Evolutionary conservation across 805 yeast genomes (phyloP), one percentile per base, ranked within the genome.

Genomic region (Limtongozyma cylindracea): DNA sequence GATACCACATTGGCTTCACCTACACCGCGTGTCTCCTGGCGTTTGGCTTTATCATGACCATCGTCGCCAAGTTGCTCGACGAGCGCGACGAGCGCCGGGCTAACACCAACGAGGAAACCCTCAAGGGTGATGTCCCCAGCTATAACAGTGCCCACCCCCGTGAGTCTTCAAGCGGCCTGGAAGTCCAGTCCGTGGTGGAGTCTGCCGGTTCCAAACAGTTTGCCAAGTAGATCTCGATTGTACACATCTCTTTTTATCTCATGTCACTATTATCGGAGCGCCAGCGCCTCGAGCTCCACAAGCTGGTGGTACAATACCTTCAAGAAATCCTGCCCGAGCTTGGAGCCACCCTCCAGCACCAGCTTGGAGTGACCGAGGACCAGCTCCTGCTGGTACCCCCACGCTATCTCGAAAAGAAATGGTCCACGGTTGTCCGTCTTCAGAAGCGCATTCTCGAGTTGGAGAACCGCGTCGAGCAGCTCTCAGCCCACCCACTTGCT

Each of bases 361-460:
- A n/a, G n/a, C n/a, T n/a, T n/a, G n/a, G n/a, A n/a, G n/a, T n/a
- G n/a, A n/a, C n/a, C n/a, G n/a, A n/a, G n/a, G n/a, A n/a, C n/a
- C n/a, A n/a, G n/a, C n/a, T n/a, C n/a, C n/a, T n/a, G n/a, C n/a
- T n/a, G n/a, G n/a, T n/a, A n/a, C n/a, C n/a, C 8, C 43, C 50
- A 22, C 38, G 48, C 29, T 52, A 50, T 27, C 45, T 77, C 18
- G 77, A 71, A 31, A 71, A 69, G 43, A 82, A 80, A 45, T 82
- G 95, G 95, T 55, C 70, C 1, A 68, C 91, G 0, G 84, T 82
- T 4, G 53, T 77, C 16, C 49, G 92, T 20, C 49, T 84, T 15
- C 94, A 84, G 43, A 60, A 66, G 29, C 58, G 62, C 33, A 67
- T 70, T 19, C 47, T 70, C 25, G 84, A 69, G 23, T 42, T 78